phyloP scores from a whole-genome alignment of 1,284 basidiomycete species.

The Trametes polyzona region DNA sequence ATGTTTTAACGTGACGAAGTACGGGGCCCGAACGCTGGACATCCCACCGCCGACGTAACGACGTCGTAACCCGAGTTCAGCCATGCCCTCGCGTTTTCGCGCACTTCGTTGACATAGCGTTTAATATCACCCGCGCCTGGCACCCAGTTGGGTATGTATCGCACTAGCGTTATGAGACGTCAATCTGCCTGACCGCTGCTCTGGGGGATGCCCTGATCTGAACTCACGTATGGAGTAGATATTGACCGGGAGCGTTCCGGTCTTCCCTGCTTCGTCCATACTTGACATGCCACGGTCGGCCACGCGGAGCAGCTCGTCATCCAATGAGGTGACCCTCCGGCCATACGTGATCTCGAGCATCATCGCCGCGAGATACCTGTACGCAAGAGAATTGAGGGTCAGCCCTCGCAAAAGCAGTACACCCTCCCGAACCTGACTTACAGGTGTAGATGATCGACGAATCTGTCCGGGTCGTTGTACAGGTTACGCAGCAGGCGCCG shows the following conservation, averaged over 20 bases:
- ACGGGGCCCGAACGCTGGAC: neutral
- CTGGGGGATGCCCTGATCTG: too few relatives aligned
- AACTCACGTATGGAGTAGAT: conserved; percentile 28
- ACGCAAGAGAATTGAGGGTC: neutral
- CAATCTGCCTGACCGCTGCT: too few relatives aligned
- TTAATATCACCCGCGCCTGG: conserved; percentile 25
- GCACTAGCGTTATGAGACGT: conserved; percentile 4
- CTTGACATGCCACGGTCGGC: conserved; percentile 48
- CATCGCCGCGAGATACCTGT: conserved; percentile 26
- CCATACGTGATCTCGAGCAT: conserved; percentile 31
- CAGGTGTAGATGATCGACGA: conserved; percentile 31
- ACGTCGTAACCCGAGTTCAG: conserved; percentile 16
- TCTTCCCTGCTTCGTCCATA: conserved; percentile 10
- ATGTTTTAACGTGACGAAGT: neutral
- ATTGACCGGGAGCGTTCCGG: conserved; percentile 23
- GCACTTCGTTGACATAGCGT: conserved; percentile 12
- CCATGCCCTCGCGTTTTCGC: conserved; percentile 6
- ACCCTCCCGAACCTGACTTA: neutral
- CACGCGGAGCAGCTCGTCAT: conserved; percentile 31
- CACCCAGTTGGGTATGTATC: conserved; percentile 22
- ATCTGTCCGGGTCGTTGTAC: conserved; percentile 25
- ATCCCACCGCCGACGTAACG: conserved; percentile 23
- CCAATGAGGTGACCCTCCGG: conserved; percentile 26
- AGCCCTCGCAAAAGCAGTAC: neutral
- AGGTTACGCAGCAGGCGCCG: conserved; percentile 28